Percentiles rank a stretch among this genome's conserved stretches.
These are phyloP conservation scores for Eucalyptus globulus DNA, from an alignment of 345 rosid genomes.

Conservation along the genomic window DNA sequence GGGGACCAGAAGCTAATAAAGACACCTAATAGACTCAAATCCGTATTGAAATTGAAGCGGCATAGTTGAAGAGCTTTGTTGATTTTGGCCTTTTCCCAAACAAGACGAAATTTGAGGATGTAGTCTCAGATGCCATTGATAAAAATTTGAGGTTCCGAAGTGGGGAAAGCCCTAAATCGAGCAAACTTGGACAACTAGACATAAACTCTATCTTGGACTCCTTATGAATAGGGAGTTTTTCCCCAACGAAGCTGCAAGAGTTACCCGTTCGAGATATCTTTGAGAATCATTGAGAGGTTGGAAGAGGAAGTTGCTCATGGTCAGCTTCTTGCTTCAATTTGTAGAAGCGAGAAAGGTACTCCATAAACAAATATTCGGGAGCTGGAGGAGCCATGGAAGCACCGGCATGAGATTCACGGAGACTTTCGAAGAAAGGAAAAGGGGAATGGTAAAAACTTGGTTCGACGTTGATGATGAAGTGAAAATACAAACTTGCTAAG, in stretches of 20 bases:
- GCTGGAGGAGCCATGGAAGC: neutral
- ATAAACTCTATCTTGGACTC: rapidly evolving
- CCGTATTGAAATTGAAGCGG: neutral
- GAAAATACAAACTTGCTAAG: rapidly evolving
- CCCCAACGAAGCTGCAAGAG: neutral
- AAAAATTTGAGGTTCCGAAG: neutral
- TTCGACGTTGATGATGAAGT: neutral
- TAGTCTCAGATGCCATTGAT: neutral
- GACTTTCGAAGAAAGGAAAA: neutral
- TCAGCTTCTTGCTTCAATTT: neutral
- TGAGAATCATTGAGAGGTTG: neutral
- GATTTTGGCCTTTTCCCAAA: neutral
- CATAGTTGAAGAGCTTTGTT: neutral
- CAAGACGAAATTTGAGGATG: neutral
- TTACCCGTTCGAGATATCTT: neutral
- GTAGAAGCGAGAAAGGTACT: neutral
- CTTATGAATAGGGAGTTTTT: neutral
- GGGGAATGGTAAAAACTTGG: neutral
- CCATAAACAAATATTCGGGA: neutral
- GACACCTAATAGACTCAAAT: neutral
- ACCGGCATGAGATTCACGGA: neutral
- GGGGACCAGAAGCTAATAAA: neutral
- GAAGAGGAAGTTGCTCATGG: neutral
- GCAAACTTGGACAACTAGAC: no score
- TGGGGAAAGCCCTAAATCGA: no score